Evolutionary conservation across 176 grass and related monocot genomes (phyloP).

Genomic region (Triticum timopheevii): DNA sequence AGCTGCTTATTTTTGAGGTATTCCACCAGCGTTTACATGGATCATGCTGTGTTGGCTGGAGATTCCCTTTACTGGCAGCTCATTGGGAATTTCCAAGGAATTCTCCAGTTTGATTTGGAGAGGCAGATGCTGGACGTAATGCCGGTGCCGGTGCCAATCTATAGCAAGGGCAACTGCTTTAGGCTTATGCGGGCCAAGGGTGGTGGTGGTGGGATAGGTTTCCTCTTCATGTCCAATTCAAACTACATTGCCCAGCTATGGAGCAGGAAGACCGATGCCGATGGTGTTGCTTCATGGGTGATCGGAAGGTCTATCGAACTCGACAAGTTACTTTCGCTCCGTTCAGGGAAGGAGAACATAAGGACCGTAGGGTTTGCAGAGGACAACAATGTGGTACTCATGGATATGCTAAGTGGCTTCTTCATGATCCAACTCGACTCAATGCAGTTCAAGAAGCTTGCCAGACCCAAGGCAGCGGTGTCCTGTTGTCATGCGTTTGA

Average conservation of each 20-base stretch:
- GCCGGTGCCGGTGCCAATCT: neutral
- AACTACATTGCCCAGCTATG: neutral
- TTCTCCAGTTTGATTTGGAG: neutral
- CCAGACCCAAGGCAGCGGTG: neutral
- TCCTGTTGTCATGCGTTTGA: neutral
- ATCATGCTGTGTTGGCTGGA: neutral
- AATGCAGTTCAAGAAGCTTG: neutral
- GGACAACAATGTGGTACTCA: neutral
- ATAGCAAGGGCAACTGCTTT: neutral
- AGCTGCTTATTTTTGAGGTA: neutral
- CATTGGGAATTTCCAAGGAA: neutral
- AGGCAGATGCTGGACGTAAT: neutral
- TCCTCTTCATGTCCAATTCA: neutral
- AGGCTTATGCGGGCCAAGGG: neutral
- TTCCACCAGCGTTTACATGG: neutral
- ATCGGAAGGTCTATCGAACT: neutral
- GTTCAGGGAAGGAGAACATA: neutral
- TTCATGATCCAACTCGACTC: neutral
- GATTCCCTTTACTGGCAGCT: neutral
- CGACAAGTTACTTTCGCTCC: neutral
- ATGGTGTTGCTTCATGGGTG: neutral
- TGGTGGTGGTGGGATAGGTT: neutral
- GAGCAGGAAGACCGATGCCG: neutral
- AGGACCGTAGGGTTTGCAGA: neutral
- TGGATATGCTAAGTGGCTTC: neutral